These are phyloP conservation scores for Solanum chmielewskii DNA, from an alignment of 257 asterid species.

Conservation along the genomic window DNA sequence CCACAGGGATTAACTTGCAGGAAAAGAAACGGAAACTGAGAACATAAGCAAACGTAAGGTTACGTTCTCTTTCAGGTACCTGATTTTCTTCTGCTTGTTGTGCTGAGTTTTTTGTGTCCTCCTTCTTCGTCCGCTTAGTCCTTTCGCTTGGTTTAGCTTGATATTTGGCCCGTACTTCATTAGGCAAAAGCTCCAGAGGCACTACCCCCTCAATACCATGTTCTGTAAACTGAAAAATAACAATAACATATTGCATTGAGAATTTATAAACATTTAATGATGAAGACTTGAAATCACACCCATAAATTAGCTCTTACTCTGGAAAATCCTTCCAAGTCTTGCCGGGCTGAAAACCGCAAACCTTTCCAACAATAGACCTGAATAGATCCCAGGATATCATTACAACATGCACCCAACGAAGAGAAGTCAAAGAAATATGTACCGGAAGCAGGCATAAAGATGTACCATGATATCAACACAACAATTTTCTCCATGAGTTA, in stretches of 20 bases:
- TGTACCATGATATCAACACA: not conserved
- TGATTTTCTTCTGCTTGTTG: slow-evolving; percentile 70
- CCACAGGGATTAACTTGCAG: not conserved
- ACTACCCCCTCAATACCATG: slow-evolving; percentile 97
- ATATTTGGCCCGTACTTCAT: slow-evolving; percentile 64
- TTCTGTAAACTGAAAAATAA: slow-evolving; percentile 69
- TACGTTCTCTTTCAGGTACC: slow-evolving; percentile 20
- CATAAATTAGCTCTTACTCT: slow-evolving; percentile 34
- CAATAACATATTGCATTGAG: not conserved
- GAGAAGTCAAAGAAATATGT: not conserved
- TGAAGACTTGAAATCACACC: not conserved
- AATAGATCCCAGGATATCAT: slow-evolving; percentile 1
- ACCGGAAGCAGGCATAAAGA: not conserved
- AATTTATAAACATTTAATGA: not conserved
- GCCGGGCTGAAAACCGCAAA: slow-evolving; percentile 91
- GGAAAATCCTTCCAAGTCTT: slow-evolving; percentile 96
- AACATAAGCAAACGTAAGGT: not conserved
- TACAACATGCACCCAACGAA: not conserved
- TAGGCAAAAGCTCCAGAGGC: slow-evolving; percentile 75
- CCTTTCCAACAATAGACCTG: slow-evolving; percentile 99
- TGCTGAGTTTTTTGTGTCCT: slow-evolving; percentile 48
- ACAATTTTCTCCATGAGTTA: not conserved
- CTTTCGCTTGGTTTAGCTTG: slow-evolving; percentile 80
- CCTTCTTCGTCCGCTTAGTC: slow-evolving; percentile 81
- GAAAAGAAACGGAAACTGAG: not conserved